Evolutionary conservation across 2,329 filamentous ascomycete genomes (phyloP), one percentile per base, ranked within the genome.

Genomic region (Seiridium cupressi): DNA sequence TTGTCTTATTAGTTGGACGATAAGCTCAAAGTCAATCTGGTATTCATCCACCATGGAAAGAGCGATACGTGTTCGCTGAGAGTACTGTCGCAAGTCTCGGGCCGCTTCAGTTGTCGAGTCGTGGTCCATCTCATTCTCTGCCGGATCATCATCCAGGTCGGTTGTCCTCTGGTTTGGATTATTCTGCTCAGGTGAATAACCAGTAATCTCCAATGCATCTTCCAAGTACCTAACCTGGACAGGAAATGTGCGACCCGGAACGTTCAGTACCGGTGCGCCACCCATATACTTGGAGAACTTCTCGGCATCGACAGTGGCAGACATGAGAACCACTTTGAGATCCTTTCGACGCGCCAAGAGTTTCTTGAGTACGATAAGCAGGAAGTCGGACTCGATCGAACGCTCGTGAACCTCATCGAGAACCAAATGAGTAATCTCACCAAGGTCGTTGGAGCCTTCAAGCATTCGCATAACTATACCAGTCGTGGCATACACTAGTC

Each of bases 401-500:
- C 94, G 88, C 74, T 99, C 95, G 71, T 99, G 95, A 2, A 98
- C 94, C 75, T 99, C 95, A 70, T 99, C 95, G n/a, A 99, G 87
- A 51, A 99, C 88, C 61, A 99, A 79, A 76, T 98, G 95, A 0
- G 94, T 97, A 57, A 99, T 89, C 64, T 97, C 94, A 60, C 87
- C 85, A 48, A 99, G 84, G 59, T 96, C 90, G 64, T 92, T 90
- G 0, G 92, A 91, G 7, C 89, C 89, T 74, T 99, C 95, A 11
- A 99, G 82, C 94, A 99, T 98, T 35, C 95, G 88, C 81, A 99
- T 91, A n/a, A 99, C 92, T 60, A 99, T 96, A 78, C 95, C 87
- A 5, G 87, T 90, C 2, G 90, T 97, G 57, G 95, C 95, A 75
- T 93, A 99, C 5, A 98, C 87, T 34, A 99, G 84, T 56, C 92